Percentiles rank a stretch among this genome's conserved stretches.
phyloP scores from a whole-genome alignment of 2,329 filamentous ascomycete genomes.

The Aspergillus ruber region DNA sequence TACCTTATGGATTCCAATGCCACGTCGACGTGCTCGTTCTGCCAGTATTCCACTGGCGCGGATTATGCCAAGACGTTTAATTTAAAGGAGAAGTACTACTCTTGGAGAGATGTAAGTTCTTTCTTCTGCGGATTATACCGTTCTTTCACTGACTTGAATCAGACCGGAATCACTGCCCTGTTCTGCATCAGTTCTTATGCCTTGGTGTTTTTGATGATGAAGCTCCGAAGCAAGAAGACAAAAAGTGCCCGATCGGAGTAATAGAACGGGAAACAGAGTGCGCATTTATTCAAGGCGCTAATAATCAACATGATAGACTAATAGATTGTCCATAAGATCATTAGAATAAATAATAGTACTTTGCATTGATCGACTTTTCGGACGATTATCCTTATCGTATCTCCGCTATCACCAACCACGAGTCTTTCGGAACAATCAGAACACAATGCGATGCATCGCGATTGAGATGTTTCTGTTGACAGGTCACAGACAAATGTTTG shows the following conservation, averaged over 20 bases:
- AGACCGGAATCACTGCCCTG: constrained; percentile 38
- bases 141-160: constrained; percentile 3
- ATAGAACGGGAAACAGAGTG: background rate
- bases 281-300: background rate
- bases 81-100: constrained; percentile 27
- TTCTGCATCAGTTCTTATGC: constrained; percentile 40
- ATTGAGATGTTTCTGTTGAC: too few species aligned
- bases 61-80: constrained; percentile 32
- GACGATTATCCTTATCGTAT: too few species aligned
- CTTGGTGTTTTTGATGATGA: constrained; percentile 45
- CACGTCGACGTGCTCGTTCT: constrained; percentile 23
- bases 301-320: background rate
- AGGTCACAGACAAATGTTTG: too few species aligned
- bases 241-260: constrained; percentile 37
- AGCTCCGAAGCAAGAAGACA: constrained; percentile 43
- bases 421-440: too few species aligned
- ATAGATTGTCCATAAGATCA: background rate
- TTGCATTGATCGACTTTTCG: background rate
- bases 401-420: too few species aligned
- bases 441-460: too few species aligned
- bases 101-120: constrained; percentile 31
- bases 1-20: constrained; percentile 25
- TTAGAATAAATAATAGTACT: background rate
- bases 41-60: constrained; percentile 24
- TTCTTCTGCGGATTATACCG: background rate